These are phyloP conservation scores for Leucaena leucocephala DNA, from an alignment of 306 rosid genomes.

Conservation along the genomic window DNA sequence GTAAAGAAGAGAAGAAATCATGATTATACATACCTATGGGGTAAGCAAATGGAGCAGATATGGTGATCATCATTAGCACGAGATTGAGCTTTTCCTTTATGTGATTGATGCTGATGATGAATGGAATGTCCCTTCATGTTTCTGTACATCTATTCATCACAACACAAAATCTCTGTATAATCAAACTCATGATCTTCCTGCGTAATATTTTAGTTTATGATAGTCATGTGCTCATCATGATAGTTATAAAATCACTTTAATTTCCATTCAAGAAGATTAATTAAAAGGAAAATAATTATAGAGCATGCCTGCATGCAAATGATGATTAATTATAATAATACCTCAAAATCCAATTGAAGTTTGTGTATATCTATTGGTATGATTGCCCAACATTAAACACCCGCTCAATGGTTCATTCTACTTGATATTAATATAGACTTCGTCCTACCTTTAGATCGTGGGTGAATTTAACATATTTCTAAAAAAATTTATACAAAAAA, in stretches of 20 bases:
- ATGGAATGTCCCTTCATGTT: constrained; percentile 35
- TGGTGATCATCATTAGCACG: constrained; percentile 15
- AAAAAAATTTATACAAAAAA: no score
- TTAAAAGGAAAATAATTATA: not conserved
- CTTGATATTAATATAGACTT: no score
- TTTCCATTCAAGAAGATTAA: not conserved
- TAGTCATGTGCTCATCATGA: no score
- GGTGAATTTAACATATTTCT: no score
- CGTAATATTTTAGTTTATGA: no score
- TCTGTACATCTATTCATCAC: constrained; percentile 55
- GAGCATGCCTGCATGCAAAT: not conserved
- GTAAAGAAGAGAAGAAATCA: no score
- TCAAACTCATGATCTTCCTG: not conserved
- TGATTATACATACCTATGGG: constrained; percentile 48
- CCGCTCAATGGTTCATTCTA: no score
- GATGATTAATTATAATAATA: not conserved
- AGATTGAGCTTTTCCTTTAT: constrained; percentile 34
- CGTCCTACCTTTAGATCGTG: no score
- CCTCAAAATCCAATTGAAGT: not conserved
- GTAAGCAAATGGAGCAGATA: constrained; percentile 34
- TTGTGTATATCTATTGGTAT: not conserved
- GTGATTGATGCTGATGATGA: not conserved
- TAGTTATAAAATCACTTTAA: not conserved
- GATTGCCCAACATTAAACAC: no score
- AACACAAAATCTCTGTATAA: not conserved